Evolutionary conservation across 208 protist species (phyloP), one percentile per base, ranked within the genome.

Genomic region (Wallacemonas sp.): DNA sequence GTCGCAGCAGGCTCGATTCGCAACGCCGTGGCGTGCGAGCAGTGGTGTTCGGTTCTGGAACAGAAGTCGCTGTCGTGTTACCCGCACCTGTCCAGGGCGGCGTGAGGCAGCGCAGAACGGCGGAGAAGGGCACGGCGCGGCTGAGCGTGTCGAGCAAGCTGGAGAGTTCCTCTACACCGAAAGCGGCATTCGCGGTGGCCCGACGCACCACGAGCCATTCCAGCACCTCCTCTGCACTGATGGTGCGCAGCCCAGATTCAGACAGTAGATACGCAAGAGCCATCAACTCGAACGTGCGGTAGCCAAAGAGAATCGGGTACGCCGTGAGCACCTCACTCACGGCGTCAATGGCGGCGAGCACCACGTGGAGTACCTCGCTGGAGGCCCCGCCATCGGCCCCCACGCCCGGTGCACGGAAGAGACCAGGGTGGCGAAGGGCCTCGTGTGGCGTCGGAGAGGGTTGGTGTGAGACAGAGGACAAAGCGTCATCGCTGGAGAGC

Each of bases 61-160:
- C n/a, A n/a, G n/a, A n/a, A n/a, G n/a, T n/a, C n/a, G n/a, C n/a
- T n/a, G n/a, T n/a, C n/a, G n/a, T n/a, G n/a, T n/a, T n/a, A n/a
- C n/a, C n/a, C n/a, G 21, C 19, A 38, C 17, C 45, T 19, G 36
- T 21, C 33, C 38, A 2, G 51, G 62, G 15, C 60, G 61, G 49
- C 36, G 56, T 26, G 3, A 80, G 59, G 36, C 70, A 66, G 22
- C 70, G 62, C 53, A 82, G 73, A 5, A 77, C 39, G n/a, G 79
- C 75, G 0, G 72, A 68, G 53, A 84, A 88, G 17, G 75, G 75
- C 30, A 88, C 58, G 24, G 70, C 77, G 46, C 72, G 77, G 59
- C 75, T 82, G 22, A 90, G 33, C 26, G 72, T 64, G 65, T 88
- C 82, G 11, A 84, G 39, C 51, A 79, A 15, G 3, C 62, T 64